Evolutionary conservation across 129 eudicot genomes (phyloP), one percentile per base, ranked within the genome.

Genomic region (Lactuca saligna): DNA sequence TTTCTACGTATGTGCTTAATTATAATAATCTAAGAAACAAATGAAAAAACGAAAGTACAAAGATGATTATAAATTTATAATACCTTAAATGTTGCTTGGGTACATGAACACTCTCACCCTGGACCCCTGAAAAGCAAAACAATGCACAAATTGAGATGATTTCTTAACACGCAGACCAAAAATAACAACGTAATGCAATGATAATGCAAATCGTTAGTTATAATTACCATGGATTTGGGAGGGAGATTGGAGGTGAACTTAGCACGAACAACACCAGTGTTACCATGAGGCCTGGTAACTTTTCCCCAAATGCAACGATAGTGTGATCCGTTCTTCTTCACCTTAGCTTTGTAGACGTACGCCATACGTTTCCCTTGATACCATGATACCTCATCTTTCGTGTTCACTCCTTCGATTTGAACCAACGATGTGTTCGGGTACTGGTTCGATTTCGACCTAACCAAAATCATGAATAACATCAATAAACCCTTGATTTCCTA

Each of bases 291-390:
- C 61, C 97, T 88, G n/a, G 75, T 70, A 35, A 90, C 88, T 78
- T 90, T 87, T 1, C 97, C 97, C 97, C 97, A 90, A 77, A 90
- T 86, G 82, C 95, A 90, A 4, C 97, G 86, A 49, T 86, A 86
- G 68, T 84, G 91, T 3, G 91, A 82, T 5, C 88, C 88, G 20
- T 71, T 55, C 74, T 76, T 84, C 95, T 90, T 90, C 61, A 80
- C 87, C 78, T 86, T 84, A 0, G 95, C 89, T 74, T 90, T 84
- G 78, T 90, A 90, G 60, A 90, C 76, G 75, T 90, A 90, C 2
- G 88, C 95, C 85, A 90, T 16, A 34, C 80, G 71, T 79, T 90
- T 90, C 63, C 97, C 95, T 14, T 68, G 82, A 74, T 73, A 73
- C 78, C 78, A 74, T 65, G 72, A 42, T 6, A 65, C 78, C 58